Base-by-base conservation (phyloP, 768 basidiomycete species). In the Crepidotus variabilis region DNA sequence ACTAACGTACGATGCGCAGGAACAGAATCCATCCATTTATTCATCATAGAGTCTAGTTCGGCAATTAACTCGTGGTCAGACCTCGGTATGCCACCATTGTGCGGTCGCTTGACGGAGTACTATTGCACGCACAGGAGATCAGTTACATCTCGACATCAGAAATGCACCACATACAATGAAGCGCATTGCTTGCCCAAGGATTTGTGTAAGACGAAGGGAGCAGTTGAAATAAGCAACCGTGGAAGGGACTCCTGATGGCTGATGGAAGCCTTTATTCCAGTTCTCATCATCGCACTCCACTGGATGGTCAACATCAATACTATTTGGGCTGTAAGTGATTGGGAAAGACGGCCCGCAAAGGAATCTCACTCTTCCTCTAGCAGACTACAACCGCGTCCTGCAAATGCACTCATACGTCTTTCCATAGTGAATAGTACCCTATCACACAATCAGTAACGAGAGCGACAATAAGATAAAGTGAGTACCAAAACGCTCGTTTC, bases 21-120 rank as follows among this genome's bases (percentile, higher is more conserved):
- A 4, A 91, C 73, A 4, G 78, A 74, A 52, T 87, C 84, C 32
- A 86, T 76, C 90, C 90, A 92, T n/a, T 79, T 77, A 58, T 90
- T 88, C 61, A 92, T 69, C 2, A 81, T 80, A 7, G 85, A 83
- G 69, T 92, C 90, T 2, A 92, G 75, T 52, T 88, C 86, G 8
- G 83, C 78, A 2, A 91, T 82, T n/a, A 84, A 78, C 39, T 79
- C 77, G 50, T 85, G 78, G 53, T 86, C 83, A 72, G 83, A 83
- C 43, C 80, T 50, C 33, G 79, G 81, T 14, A 79, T 68, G 3
- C 75, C 64, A 16, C 76, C 66, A 20, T 43, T 43, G 14, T 11
- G 39, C 2, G 79, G 78, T 63, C 81, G 83, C 65, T 84, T 87
- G 62, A 85, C 83, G 16, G 87, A 80, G 67, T 91, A 92, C 88